Base-by-base conservation (phyloP, 805 yeast species). In the Ogataea paradorogensis region DNA sequence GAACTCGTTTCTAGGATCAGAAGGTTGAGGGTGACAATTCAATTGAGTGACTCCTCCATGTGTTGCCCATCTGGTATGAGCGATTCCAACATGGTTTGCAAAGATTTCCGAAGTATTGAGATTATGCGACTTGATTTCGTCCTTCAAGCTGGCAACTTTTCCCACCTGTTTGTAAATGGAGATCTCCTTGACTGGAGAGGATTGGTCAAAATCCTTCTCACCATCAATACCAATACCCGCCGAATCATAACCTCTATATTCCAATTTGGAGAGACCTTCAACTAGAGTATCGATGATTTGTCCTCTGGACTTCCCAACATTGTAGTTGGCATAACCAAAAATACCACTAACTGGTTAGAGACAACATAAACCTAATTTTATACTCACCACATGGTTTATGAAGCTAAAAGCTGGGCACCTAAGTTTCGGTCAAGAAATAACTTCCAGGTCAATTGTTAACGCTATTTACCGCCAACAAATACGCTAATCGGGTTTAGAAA, bases 41-140 rank as follows among this genome's bases (percentile, higher is more conserved):
- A 65, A 55, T 47, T 74, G 78, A 51, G 78, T 80, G 42, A 97
- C 97, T 56, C 82, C 86, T 66, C 99, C 99, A 65, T 93, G 99
- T 27, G 99, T 93, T 36, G 99, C 99, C 99, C 99, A 93, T 73
- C 99, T 85, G 10, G 99, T 93, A 68, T 93, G 99, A 16, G 99
- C 98, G 63, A 93, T 93, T 61, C 96, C 99, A 45, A 82, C 89
- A 61, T 93, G 99, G 62, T 83, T 79, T 53, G 78, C 82, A 59
- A 87, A 89, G 15, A 78, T 72, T 45, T 76, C 80, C 21, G 73
- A 65, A 53, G 82, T 73, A 55, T 84, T 77, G 42, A 81, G 74
- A 32, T 76, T 62, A 15, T 54, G 59, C 5, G 54, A 40, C 23
- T 66, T 70, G 51, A 86, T 79, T 65, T 82, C 81, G 47, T 78